These are phyloP conservation scores for Penicillium egyptiacum DNA, from an alignment of 495 filamentous ascomycete species.

Conservation along the genomic window DNA sequence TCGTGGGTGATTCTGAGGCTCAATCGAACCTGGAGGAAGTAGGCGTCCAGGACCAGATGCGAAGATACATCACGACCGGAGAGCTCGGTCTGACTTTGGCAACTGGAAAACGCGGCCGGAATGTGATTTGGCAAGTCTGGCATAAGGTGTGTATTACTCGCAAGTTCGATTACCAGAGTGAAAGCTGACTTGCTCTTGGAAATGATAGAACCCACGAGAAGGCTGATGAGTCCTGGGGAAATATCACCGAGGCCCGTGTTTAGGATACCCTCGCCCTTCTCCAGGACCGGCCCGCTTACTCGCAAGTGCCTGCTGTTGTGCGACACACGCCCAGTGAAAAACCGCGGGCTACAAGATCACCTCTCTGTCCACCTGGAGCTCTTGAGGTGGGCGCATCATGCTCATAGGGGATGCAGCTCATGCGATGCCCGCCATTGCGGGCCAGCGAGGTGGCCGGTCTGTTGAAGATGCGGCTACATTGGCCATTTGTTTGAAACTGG, in stretches of 20 bases:
- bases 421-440: background rate
- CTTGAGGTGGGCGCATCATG: background rate
- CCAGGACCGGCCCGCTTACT: background rate
- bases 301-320: background rate
- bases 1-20: background rate
- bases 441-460: background rate
- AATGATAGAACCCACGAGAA: background rate
- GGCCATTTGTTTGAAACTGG: background rate
- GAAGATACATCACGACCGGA: background rate
- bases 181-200: background rate
- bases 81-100: background rate
- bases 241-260: background rate
- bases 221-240: background rate
- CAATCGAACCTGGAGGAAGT: background rate
- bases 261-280: background rate
- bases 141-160: background rate
- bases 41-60: background rate
- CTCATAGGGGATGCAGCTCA: background rate
- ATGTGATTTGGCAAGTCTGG: background rate
- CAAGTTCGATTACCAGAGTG: background rate
- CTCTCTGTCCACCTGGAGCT: background rate
- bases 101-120: background rate
- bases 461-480: background rate
- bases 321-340: background rate
- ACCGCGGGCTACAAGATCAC: background rate